phyloP scores from a whole-genome alignment of 2,329 filamentous ascomycete species.

The Arthrobotrys megalospora region DNA sequence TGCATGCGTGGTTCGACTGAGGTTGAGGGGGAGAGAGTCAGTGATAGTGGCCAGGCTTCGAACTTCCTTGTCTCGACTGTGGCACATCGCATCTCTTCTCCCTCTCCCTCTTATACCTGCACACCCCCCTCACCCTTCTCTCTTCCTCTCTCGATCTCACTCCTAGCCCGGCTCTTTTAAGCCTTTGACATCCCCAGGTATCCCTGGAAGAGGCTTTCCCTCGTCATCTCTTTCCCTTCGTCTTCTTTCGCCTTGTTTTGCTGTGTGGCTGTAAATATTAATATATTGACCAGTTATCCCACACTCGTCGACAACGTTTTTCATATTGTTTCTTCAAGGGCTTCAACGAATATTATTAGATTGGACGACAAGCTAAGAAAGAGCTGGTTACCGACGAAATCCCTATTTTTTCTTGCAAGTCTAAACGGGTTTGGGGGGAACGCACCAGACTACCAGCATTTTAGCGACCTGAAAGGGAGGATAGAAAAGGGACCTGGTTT shows the following conservation, averaged over 20 bases:
- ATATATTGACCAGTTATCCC: conserved; percentile 17
- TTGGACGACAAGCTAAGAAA: conserved; percentile 5
- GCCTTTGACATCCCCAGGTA: conserved; percentile 27
- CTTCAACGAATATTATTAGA: conserved; percentile 26
- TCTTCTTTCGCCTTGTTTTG: conserved; percentile 6
- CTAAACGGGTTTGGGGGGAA: conserved; percentile 29
- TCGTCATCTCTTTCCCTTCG: conserved; percentile 29
- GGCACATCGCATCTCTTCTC: conserved; percentile 28
- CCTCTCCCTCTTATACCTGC: conserved; percentile 14
- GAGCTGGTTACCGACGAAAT: background rate
- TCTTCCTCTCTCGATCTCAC: conserved; percentile 25
- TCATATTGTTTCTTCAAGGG: background rate
- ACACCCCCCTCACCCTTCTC: conserved; percentile 9
- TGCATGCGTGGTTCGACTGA: conserved; percentile 22
- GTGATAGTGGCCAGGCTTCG: conserved; percentile 22
- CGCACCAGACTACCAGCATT: background rate
- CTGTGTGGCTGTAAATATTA: conserved; percentile 22
- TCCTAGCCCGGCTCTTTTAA: conserved; percentile 39
- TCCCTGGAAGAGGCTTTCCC: conserved; percentile 27
- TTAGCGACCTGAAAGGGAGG: conserved; percentile 20
- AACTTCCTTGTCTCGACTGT: conserved; percentile 29
- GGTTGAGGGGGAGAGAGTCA: conserved; percentile 1
- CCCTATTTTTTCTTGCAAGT: conserved; percentile 9
- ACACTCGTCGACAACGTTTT: background rate
- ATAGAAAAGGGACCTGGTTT: conserved; percentile 27